Evolutionary conservation across 257 asterid species (phyloP), one percentile per base, ranked within the genome.

Genomic region (Linaria vulgaris): DNA sequence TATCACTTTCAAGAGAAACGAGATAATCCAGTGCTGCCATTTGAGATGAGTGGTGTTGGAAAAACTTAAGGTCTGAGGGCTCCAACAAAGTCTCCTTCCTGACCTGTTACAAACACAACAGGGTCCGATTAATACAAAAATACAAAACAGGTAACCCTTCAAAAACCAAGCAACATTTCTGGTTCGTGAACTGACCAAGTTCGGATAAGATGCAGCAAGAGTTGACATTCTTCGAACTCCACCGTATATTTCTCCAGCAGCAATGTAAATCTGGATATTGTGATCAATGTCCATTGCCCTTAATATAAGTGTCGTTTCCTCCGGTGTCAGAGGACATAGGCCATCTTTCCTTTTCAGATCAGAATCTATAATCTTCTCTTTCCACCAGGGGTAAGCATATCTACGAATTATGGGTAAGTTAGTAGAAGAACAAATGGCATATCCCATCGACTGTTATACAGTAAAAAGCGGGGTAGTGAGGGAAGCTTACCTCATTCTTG

Each of bases 361-460:
- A 15, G 99, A 94, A 74, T 94, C 85, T 31, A 94, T 87, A 61
- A 87, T 54, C 81, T 94, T 94, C 80, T 94, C 99, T 71, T 90
- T 94, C 99, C 99, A 94, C 99, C 99, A 94, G 0, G 97, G 99
- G 75, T 90, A 87, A n/a, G 95, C 96, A 78, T 90, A 87, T 72
- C 99, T 94, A 44, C 8, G 62, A 60, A 24, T 30, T 45, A 61
- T 9, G 59, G 20, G 62, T 23, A 73, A 61, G 74, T 76, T 70
- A 79, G 81, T 27, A 37, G 9, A 27, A 56, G 30, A 14, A n/a
- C 14, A 3, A 24, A 37, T 16, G 12, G 10, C 10, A 12, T 34
- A 7, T 34, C 41, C 53, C 50, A 20, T 9, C 31, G 0, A 21
- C 17, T 38, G 30, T 43, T 34, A 27, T 17, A 58, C 22, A 51